phyloP scores from a whole-genome alignment of 495 filamentous ascomycete genomes.

The Xylaria cubensis region DNA sequence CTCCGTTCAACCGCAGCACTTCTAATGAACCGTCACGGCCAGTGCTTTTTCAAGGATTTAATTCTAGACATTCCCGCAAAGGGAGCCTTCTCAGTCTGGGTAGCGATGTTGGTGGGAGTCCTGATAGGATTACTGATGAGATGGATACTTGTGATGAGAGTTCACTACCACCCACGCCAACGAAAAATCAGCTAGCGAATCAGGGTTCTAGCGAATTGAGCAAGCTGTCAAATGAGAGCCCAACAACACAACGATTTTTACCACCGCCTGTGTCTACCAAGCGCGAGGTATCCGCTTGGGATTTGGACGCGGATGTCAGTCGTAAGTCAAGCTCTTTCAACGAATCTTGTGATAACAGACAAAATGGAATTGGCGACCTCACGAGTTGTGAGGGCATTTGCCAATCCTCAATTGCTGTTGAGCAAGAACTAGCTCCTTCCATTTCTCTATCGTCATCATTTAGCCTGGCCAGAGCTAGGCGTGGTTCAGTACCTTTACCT shows the following conservation, averaged over 20 bases:
- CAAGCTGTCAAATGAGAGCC: conserved; percentile 41
- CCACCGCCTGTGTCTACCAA: conserved; percentile 37
- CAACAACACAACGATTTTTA: conserved; percentile 39
- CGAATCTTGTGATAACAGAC: conserved; percentile 25
- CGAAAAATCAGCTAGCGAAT: conserved; percentile 61
- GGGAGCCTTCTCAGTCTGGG: conserved; percentile 80
- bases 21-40: conserved; percentile 40
- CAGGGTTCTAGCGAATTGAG: conserved; percentile 31
- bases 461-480: conserved; percentile 45
- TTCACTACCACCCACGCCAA: conserved; percentile 90
- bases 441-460: conserved; percentile 41
- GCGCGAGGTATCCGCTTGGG: conserved; percentile 27
- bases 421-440: conserved; percentile 26
- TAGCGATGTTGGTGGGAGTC: conserved; percentile 67
- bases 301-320: conserved; percentile 35
- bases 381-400: not conserved
- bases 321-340: conserved; percentile 53
- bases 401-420: conserved; percentile 33
- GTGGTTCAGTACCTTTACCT: conserved; percentile 39
- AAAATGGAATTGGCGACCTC: conserved; percentile 10
- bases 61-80: conserved; percentile 60
- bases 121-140: conserved; percentile 64
- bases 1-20: conserved; percentile 58
- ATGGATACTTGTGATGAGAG: conserved; percentile 60
- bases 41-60: conserved; percentile 47